A percentile compares a stretch with the other conserved stretches of the same genome.
phyloP scores from a whole-genome alignment of 202 grass and related monocot species.

The Schoenoplectus tabernaemontani region DNA sequence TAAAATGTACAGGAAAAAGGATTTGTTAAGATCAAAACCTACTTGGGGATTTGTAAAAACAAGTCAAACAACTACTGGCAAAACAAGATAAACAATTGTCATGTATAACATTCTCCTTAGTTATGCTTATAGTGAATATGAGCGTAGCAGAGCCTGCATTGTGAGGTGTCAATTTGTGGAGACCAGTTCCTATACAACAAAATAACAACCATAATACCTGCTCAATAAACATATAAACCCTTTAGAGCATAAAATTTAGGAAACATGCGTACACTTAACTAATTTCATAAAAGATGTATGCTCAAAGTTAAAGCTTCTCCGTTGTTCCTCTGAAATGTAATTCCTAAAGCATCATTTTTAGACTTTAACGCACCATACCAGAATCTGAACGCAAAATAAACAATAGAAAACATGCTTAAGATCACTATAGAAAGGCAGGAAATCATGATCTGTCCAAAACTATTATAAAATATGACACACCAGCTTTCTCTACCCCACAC shows the following conservation, averaged over 20 bases:
- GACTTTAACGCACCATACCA: not conserved
- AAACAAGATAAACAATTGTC: not conserved
- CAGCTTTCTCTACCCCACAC: not conserved
- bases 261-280: not conserved
- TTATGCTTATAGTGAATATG: not conserved
- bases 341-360: not conserved
- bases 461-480: not conserved
- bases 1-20: not conserved
- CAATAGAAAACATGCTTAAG: not conserved
- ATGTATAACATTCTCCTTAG: not conserved
- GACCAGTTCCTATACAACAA: not conserved
- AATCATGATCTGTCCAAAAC: not conserved
- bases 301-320: too few species aligned
- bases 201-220: not conserved
- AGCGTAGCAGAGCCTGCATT: not conserved
- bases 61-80: too few species aligned
- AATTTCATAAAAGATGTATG: not conserved
- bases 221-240: not conserved
- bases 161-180: not conserved
- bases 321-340: not conserved
- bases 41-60: not conserved
- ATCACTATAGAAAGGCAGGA: not conserved
- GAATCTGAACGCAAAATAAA: not conserved
- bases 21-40: not conserved
- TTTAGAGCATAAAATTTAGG: not conserved